Conservation (phyloP, 148 eudicot species). For the Limonium bicolor region DNA sequence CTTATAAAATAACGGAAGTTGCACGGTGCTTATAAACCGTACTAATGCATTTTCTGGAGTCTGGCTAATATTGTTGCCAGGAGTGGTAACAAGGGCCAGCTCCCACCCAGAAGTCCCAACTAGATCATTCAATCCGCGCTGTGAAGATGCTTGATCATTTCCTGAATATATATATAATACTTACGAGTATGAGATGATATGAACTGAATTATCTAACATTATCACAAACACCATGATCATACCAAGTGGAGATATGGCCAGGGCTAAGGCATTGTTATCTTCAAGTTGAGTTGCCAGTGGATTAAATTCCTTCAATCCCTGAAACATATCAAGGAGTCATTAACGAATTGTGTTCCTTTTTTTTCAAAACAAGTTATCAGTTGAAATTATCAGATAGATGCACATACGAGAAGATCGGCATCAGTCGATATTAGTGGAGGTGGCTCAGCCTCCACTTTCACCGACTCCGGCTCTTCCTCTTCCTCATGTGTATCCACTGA, state of each 20-base stretch:
- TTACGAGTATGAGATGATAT: neutral
- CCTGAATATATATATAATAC: conserved; percentile 27
- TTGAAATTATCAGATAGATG: too few relatives aligned
- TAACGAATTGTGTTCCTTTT: too few relatives aligned
- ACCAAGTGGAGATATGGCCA: conserved; percentile 88
- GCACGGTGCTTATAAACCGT: conserved; percentile 8
- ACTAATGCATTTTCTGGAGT: conserved; percentile 46
- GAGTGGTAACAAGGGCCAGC: conserved; percentile 71
- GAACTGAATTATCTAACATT: too few relatives aligned
- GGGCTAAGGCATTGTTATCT: conserved; percentile 89
- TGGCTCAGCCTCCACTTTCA: conserved; percentile 37
- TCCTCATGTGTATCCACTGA: conserved; percentile 25
- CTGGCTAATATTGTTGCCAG: conserved; percentile 42
- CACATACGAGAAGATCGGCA: conserved; percentile 62
- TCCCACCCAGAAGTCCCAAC: conserved; percentile 85
- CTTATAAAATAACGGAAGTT: too few relatives aligned
- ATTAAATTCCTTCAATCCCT: conserved; percentile 70
- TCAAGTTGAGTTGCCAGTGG: conserved; percentile 59
- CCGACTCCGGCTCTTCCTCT: conserved; percentile 36
- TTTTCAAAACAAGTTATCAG: too few relatives aligned
- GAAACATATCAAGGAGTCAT: too few relatives aligned
- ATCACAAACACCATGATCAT: too few relatives aligned
- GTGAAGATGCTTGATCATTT: conserved; percentile 24
- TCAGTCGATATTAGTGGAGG: conserved; percentile 43
- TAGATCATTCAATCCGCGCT: conserved; percentile 30